These are phyloP conservation scores for Diplodia scrobiculata DNA, from an alignment of 2,329 filamentous ascomycete species.

Conservation along the genomic window DNA sequence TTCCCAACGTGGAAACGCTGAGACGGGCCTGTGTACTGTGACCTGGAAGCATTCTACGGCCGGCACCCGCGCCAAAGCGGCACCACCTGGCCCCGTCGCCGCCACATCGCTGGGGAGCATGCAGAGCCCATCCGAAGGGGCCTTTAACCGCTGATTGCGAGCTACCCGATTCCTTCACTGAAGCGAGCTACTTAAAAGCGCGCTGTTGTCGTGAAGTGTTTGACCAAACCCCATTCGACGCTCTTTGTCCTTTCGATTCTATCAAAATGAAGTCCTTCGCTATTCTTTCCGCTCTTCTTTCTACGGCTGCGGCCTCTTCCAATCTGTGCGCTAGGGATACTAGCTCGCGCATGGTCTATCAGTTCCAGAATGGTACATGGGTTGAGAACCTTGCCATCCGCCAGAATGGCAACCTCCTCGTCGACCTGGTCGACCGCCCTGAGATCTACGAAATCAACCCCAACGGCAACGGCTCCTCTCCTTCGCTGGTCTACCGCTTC, in stretches of 20 bases:
- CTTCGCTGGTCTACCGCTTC: constrained; percentile 39
- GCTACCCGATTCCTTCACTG: not conserved
- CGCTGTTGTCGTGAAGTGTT: not conserved
- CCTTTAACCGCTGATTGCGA: constrained; percentile 1
- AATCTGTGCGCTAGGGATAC: not conserved
- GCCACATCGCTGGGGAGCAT: not conserved
- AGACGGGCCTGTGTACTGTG: not conserved
- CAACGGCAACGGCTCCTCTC: constrained; percentile 25
- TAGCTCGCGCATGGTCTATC: constrained; percentile 31
- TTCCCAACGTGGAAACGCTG: not conserved
- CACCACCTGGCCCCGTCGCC: not conserved
- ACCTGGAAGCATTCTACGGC: not conserved
- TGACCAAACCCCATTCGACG: not conserved
- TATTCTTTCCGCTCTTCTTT: not conserved
- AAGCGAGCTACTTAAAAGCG: not conserved
- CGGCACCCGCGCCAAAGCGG: not conserved
- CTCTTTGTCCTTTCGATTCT: not conserved
- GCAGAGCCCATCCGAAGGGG: not conserved
- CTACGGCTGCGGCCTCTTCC: not conserved
- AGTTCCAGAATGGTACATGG: constrained; percentile 38
- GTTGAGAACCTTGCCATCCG: constrained; percentile 46
- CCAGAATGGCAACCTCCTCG: constrained; percentile 44
- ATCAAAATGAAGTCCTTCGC: constrained; percentile 1
- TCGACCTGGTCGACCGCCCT: constrained; percentile 39
- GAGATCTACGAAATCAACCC: constrained; percentile 44